Conservation (phyloP, 331 rosid genomes). For the Malus hybrid region DNA sequence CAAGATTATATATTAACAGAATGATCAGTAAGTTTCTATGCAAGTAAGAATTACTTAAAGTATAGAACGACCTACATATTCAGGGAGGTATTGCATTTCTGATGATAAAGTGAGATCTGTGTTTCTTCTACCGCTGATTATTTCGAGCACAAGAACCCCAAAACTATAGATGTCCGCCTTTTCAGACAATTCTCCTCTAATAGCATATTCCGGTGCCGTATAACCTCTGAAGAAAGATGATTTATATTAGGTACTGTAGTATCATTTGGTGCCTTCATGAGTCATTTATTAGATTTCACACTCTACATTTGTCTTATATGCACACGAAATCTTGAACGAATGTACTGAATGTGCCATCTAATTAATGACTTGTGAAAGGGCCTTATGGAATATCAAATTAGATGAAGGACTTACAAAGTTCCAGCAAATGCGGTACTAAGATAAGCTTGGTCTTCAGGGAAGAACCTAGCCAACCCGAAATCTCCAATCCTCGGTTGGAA, state of each 20-base stretch:
- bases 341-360: background rate
- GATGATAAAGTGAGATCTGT: slow-evolving; percentile 69
- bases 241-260: background rate
- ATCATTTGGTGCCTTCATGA: background rate
- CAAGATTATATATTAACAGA: background rate
- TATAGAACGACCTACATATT: slow-evolving; percentile 42
- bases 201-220: slow-evolving; percentile 90
- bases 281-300: background rate
- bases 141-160: slow-evolving; percentile 91
- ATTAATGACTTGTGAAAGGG: background rate
- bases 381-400: background rate
- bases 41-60: background rate
- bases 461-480: slow-evolving; percentile 85
- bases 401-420: slow-evolving; percentile 59
- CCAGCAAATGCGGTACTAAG: slow-evolving; percentile 88
- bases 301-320: background rate
- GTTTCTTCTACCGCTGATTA: slow-evolving; percentile 64
- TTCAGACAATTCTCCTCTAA: slow-evolving; percentile 81
- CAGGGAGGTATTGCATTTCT: slow-evolving; percentile 85
- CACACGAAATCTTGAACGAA: background rate
- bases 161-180: slow-evolving; percentile 88
- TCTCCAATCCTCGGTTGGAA: slow-evolving; percentile 87
- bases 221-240: slow-evolving; percentile 47
- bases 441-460: slow-evolving; percentile 89
- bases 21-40: background rate